Evolutionary conservation across 2,329 filamentous ascomycete species (phyloP), one percentile per base, ranked within the genome.

Genomic region (Colletotrichum tanaceti): DNA sequence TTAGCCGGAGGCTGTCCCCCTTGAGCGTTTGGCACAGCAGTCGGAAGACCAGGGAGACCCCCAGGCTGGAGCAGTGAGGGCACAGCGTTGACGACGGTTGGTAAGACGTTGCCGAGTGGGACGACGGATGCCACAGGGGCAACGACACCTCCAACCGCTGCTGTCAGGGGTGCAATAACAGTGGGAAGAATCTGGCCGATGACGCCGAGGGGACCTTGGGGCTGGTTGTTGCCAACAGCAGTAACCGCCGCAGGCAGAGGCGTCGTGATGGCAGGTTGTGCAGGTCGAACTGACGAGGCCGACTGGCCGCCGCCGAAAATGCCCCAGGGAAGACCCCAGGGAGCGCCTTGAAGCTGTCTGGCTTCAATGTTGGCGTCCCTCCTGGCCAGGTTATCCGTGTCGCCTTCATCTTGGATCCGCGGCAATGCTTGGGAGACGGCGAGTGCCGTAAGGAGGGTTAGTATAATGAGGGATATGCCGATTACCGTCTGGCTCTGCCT

Each of bases 301-400:
- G 43, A 13, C 35, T 43, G 24, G 41, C 43, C 44, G 11, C 58
- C 58, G 18, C 49, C 58, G 43, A 71, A 68, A 7, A 70, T 35
- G n/a, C 49, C 39, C 35, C 35, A 38, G 18, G 18, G 61, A n/a
- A 65, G 43, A 9, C 60, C 60, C 20, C 57, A 64, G 14, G 53
- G 39, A 28, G 53, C 53, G 20, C 64, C 64, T 20, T 62, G 58
- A 4, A 71, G 16, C 20, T 71, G 70, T 43, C 70, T 47, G 41
- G 20, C 16, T 41, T 59, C 39, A 32, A 58, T 1, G 16, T 39
- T 18, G 20, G 18, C 43, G 6, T 57, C 7, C 41, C 28, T 35
- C 14, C 35, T 49, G 53, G 39, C 28, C 2, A 63, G 6, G 1
- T 41, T 16, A 9, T 43, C 18, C 5, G 47, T 20, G 18, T 6